Conservation (phyloP, 1,284 basidiomycete species). For the Irpex sp. region DNA sequence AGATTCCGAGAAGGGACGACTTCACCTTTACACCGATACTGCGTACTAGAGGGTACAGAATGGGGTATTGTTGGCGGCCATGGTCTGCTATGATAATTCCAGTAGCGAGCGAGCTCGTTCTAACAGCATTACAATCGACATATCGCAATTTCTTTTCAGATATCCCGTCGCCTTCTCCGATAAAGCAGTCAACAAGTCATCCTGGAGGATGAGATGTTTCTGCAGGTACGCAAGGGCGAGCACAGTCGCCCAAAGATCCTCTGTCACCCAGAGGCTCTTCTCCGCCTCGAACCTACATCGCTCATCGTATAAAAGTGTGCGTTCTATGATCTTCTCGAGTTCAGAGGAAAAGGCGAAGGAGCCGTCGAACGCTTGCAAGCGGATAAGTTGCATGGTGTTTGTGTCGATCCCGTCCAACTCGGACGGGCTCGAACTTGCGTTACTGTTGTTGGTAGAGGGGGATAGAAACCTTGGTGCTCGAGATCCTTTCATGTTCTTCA, state of each 20-base stretch:
- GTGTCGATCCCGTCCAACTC: neutral
- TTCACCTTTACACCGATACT: too few species aligned
- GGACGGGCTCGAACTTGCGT: neutral
- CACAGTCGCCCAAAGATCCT: conserved; percentile 9
- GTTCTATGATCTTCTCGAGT: conserved; percentile 1
- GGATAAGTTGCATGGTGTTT: neutral
- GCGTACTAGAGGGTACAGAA: too few species aligned
- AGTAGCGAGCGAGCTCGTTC: neutral
- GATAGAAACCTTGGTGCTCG: too few species aligned
- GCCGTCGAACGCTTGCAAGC: conserved; percentile 8
- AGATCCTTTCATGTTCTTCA: neutral
- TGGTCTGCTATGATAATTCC: neutral
- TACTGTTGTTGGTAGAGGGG: too few species aligned
- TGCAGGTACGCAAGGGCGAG: conserved; percentile 9
- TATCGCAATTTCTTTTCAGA: neutral
- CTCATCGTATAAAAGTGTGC: neutral
- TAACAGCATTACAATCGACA: neutral
- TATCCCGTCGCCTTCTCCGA: conserved; percentile 4
- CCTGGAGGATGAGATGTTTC: conserved; percentile 2
- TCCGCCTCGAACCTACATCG: neutral
- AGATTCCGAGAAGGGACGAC: too few species aligned
- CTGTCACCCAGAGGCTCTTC: neutral
- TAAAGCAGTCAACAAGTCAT: conserved; percentile 4
- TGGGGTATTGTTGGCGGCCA: too few species aligned
- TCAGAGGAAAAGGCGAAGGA: conserved; percentile 1